Conservation (phyloP, 768 basidiomycete species). For the Boletus edulis region DNA sequence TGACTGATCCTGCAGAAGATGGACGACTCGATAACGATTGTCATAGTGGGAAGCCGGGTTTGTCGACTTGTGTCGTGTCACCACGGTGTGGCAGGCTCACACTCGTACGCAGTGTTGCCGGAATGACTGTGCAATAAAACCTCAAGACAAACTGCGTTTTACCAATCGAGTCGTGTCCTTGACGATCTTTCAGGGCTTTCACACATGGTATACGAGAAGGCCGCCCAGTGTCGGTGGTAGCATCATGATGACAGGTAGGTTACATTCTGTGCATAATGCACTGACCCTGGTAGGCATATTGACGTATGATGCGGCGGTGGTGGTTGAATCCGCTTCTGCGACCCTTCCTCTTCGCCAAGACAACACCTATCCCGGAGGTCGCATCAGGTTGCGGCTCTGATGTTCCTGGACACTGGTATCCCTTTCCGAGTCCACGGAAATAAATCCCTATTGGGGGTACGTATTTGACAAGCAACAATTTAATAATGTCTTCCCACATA, state of each 20-base stretch:
- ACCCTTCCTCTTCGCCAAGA: neutral
- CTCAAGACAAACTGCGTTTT: neutral
- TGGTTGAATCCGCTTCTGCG: neutral
- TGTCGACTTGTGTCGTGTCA: neutral
- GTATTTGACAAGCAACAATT: slow-evolving; percentile 41
- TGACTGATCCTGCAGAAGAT: neutral
- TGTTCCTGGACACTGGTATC: neutral
- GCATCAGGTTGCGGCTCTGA: neutral
- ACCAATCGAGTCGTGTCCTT: neutral
- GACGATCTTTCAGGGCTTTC: neutral
- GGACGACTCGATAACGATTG: neutral
- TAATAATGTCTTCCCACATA: slow-evolving; percentile 29
- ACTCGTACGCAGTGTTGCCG: neutral
- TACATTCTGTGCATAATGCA: neutral
- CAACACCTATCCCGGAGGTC: neutral
- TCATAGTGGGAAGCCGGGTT: too few relatives aligned
- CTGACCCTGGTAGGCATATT: too few relatives aligned
- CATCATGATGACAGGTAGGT: neutral
- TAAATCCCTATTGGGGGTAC: slow-evolving; percentile 33
- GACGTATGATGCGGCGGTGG: neutral
- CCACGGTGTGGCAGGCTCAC: neutral
- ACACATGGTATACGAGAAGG: neutral
- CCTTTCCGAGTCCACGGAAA: slow-evolving; percentile 4
- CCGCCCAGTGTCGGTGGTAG: neutral
- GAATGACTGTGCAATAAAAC: slow-evolving; percentile 1